Evolutionary conservation across 805 yeast genomes (phyloP), one percentile per base, ranked within the genome.

Genomic region (Suhomyces faveliae): DNA sequence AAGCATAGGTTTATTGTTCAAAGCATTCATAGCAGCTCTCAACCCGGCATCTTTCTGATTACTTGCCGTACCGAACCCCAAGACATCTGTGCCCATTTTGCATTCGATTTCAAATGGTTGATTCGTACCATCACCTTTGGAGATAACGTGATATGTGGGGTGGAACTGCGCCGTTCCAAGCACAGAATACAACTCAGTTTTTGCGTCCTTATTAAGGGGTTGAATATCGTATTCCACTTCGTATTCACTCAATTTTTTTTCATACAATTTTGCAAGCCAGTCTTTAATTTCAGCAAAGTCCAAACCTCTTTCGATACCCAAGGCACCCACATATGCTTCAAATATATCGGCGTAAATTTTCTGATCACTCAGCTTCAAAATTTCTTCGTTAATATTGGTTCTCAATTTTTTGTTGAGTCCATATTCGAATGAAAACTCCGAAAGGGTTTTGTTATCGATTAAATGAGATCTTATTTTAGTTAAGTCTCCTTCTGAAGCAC

Each of bases 301-400:
- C 13, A 68, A 64, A 10, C 68, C 68, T 35, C 78, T 70, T 52
- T 87, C 95, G 19, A 80, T 71, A 6, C 78, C 77, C 25, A 92
- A 65, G 0, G 95, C 99, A 5, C 96, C 98, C 40, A 94, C 76
- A 56, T 92, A 92, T 0, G 98, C 97, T 67, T 94, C 99, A 62
- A 92, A 88, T 0, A 87, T 82, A 72, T 92, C 99, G 0, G 98
- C 96, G 59, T 78, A 78, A 3, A 87, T 71, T 61, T 94, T 94
- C 53, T 78, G 78, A 49, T 77, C 80, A 7, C 88, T 87, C 27
- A 71, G 68, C 23, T 67, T 62, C 45, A 77, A 72, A 11, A 71
- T 58, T 3, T 64, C 62, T 25, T 71, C 79, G 48, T 79, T 80
- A 27, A 76, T 72, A 54, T 77, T 75, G 45, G 77, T 71, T 48